Base-by-base conservation (phyloP, 2,329 filamentous ascomycete species). In the Alternaria triticina region DNA sequence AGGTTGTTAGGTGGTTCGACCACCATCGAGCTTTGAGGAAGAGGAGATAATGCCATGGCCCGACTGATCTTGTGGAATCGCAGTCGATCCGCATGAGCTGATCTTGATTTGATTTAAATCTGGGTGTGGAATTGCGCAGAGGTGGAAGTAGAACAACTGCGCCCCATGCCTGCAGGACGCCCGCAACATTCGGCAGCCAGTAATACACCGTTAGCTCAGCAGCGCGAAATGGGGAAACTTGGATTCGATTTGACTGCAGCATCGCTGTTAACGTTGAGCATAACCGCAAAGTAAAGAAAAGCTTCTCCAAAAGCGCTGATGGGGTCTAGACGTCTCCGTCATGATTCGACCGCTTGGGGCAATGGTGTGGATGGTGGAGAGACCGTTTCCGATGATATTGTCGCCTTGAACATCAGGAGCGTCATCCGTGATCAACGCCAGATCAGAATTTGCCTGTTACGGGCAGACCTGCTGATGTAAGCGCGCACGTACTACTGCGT, bases 331-430 rank as follows among this genome's bases (percentile, higher is more conserved):
- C 2, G 20, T 20, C 3, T 50, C 12, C 15, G 1, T 5, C 3
- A 13, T 17, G 17, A 22, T 4, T 17, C 8, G 15, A 30, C 17
- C 11, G 25, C 28, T 15, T 28, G 30, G 13, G 4, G n/a, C 13
- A 25, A 22, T 22, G 7, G 7, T 20, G n/a, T 6, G 6, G 12
- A 15, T 36, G 12, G 20, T 13, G 20, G 36, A 11, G 30, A n/a
- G 30, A 20, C 49, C 33, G 49, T 15, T 23, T 13, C 20, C 10
- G 28, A 52, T 20, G 23, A n/a, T 13, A 44, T n/a, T 52, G 30
- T 52, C 33, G 56, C 56, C 56, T 52, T 58, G 46, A 58, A 58
- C 45, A 52, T 58, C 56, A 58, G 28, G 30, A 25, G 46, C 56
- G 47, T 58, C 46, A 51, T 51, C 46, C 22, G 56, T 30, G 9